phyloP scores from a whole-genome alignment of 352 stramenopile species.

The Pythium chondricola region DNA sequence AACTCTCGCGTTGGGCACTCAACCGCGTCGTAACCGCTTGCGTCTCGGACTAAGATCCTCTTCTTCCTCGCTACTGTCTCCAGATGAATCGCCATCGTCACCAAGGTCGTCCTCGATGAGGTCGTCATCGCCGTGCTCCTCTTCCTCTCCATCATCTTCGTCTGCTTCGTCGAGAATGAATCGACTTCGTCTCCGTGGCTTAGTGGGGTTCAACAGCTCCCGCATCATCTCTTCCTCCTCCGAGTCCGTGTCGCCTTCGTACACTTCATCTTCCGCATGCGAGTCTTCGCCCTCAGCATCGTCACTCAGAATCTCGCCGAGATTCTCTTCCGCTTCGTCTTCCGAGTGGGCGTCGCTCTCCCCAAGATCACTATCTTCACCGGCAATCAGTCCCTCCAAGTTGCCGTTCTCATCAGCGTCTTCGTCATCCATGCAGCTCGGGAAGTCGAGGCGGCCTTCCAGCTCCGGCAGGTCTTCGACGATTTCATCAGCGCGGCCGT shows the following conservation, averaged over 20 bases:
- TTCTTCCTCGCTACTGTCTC: conserved; percentile 12
- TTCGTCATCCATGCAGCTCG: conserved; percentile 70
- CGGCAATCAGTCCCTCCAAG: conserved; percentile 54
- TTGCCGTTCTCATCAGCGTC: conserved; percentile 82
- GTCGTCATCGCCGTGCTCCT: conserved; percentile 24
- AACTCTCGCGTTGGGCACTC: neutral
- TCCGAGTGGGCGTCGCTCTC: conserved; percentile 35
- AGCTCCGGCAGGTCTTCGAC: conserved; percentile 52
- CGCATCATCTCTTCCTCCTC: conserved; percentile 44
- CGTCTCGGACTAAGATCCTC: conserved; percentile 1
- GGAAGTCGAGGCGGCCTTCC: conserved; percentile 62
- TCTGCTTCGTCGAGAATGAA: conserved; percentile 82
- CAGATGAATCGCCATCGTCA: conserved; percentile 5
- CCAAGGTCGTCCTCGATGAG: conserved; percentile 23
- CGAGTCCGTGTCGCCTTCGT: conserved; percentile 63
- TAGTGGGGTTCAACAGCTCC: conserved; percentile 14
- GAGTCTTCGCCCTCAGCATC: conserved; percentile 32
- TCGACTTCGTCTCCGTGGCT: conserved; percentile 29
- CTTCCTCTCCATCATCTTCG: conserved; percentile 53
- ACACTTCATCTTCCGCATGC: conserved; percentile 24
- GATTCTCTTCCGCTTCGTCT: conserved; percentile 28
- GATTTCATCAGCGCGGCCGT: conserved; percentile 77
- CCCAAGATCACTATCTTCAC: conserved; percentile 64
- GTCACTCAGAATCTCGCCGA: conserved; percentile 19
- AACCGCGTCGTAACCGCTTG: conserved; percentile 13